Base-by-base conservation (phyloP, 176 grass and related monocot genomes). In the Alopecurus myosuroides region DNA sequence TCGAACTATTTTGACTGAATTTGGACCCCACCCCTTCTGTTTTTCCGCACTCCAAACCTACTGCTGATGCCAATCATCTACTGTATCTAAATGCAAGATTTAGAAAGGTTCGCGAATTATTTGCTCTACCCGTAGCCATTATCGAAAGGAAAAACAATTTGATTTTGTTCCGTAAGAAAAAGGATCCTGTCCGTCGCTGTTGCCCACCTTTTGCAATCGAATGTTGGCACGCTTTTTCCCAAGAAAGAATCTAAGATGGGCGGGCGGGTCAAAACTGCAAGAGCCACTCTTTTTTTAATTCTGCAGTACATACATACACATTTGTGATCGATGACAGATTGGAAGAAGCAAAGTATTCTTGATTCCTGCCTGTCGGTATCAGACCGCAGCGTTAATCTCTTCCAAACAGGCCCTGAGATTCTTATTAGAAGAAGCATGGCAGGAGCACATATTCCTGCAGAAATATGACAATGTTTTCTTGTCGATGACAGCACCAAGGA, bases 401-500 rank as follows among this genome's bases (percentile, higher is more conserved):
- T 53, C 51, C 19, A 9, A 58, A 25, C 20, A 60, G 28, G 23
- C 11, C 56, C 56, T 25, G 56, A 11, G 53, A 70, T 70, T 70
- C 67, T 70, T 70, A 33, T 34, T 65, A 7, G 28, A 3, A 19
- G 25, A 48, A 73, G 48, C 70, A 46, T 73, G 10, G 45, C 15
- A 45, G 67, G 67, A 70, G 68, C 68, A 44, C 22, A 44, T 72
- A 72, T 72, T 45, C 69, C 69, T 45, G 41, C 70, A 48, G 17
- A 29, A 73, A 25, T 28, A 46, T 74, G 70, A 74, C 70, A 19
- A 17, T 74, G 70, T 29, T 39, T 13, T 65, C 29, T 7, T 76
- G 40, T 81, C 58, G 0, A 3, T 20, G 8, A 70, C 77, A 99
- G 97, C 86, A 99, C 97, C 28, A 99, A 96, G 86, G 93, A 99